A percentile compares a stretch with the other conserved stretches of the same genome.
Evolutionary conservation across 1,284 basidiomycete species (phyloP).

Genomic region (Erythrobasidium hasegawianum): DNA sequence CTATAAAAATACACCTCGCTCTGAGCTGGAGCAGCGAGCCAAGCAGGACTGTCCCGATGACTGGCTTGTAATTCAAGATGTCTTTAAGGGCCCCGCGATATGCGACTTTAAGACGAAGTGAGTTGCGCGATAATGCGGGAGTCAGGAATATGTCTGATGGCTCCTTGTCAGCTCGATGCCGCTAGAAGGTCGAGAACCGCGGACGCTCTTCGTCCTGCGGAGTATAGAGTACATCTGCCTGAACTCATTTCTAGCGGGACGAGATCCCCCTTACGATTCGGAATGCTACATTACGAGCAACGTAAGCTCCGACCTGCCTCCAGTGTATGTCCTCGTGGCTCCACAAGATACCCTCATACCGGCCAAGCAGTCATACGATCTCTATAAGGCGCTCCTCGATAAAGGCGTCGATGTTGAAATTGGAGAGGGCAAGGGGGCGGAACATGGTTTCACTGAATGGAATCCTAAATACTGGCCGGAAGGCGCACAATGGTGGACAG

Average conservation of each 20-base stretch:
- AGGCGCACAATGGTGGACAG: too few relatives aligned
- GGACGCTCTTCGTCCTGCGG: not conserved
- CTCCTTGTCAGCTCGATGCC: too few relatives aligned
- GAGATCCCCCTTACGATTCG: not conserved
- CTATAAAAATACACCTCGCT: too few relatives aligned
- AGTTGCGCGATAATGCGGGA: too few relatives aligned
- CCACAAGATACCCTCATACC: not conserved
- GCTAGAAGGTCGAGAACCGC: not conserved
- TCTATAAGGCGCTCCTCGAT: not conserved
- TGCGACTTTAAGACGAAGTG: too few relatives aligned
- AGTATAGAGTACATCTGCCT: not conserved
- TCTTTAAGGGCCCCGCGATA: too few relatives aligned
- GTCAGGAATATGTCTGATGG: too few relatives aligned
- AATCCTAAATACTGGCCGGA: too few relatives aligned
- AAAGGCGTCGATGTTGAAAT: not conserved
- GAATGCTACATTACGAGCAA: not conserved
- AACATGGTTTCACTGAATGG: conserved; percentile 4
- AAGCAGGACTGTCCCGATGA: too few relatives aligned
- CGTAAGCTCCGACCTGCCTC: not conserved
- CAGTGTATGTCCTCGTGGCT: not conserved
- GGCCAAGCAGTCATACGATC: not conserved
- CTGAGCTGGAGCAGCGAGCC: too few relatives aligned
- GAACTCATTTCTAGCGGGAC: conserved; percentile 5
- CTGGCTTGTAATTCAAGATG: too few relatives aligned
- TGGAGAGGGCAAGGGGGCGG: not conserved